Evolutionary conservation across 441 rosid genomes (phyloP).

Genomic region (Arabidopsis hybrid): DNA sequence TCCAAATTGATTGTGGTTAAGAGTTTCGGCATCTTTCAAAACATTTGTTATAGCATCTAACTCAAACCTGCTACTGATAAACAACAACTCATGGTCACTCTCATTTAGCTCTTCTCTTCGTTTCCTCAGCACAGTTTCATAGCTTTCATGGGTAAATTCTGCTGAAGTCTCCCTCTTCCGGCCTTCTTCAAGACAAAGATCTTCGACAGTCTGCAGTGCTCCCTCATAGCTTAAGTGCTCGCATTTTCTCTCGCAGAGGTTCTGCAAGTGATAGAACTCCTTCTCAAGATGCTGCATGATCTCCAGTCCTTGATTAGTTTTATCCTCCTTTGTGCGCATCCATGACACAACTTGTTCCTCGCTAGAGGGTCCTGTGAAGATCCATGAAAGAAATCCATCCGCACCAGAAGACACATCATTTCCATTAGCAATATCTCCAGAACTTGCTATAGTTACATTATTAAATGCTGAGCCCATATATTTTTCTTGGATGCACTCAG

Average conservation of each 20-base stretch:
- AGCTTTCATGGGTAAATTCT: too few species aligned
- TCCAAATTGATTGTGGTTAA: constrained; percentile 75
- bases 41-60: constrained; percentile 74
- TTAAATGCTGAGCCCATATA: constrained; percentile 41
- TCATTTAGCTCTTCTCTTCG: constrained; percentile 71
- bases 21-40: constrained; percentile 78
- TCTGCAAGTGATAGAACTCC: too few species aligned
- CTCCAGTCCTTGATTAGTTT: constrained; percentile 73
- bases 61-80: constrained; percentile 63
- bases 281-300: constrained; percentile 3
- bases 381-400: constrained; percentile 81
- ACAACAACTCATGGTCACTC: constrained; percentile 58
- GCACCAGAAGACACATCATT: constrained; percentile 49
- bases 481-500: constrained; percentile 46
- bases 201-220: too few species aligned
- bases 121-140: constrained; percentile 66
- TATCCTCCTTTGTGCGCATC: constrained; percentile 74
- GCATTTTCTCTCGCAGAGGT: too few species aligned
- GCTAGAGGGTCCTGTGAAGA: constrained; percentile 79
- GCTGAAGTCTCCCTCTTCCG: too few species aligned
- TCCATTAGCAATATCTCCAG: constrained; percentile 29
- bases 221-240: too few species aligned
- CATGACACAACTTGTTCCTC: constrained; percentile 72
- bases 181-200: too few species aligned
- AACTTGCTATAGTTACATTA: constrained; percentile 8